These are phyloP conservation scores for Talaromyces amestolkiae DNA, from an alignment of 2,329 filamentous ascomycete species.

Conservation along the genomic window DNA sequence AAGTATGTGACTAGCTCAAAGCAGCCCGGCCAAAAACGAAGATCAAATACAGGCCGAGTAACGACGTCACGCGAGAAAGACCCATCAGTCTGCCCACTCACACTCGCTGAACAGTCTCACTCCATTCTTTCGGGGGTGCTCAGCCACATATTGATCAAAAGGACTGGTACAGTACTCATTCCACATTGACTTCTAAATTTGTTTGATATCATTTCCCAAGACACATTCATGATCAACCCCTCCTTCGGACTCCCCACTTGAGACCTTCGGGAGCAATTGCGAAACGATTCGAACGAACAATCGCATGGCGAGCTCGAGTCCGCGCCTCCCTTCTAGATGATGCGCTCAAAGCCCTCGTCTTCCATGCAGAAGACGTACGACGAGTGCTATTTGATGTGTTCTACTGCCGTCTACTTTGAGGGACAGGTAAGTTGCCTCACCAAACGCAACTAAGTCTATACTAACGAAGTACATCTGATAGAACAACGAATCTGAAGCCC, in stretches of 20 bases:
- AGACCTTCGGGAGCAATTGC: background rate
- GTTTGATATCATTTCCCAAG: too few relatives aligned
- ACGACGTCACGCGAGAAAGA: conserved; percentile 35
- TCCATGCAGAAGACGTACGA: conserved; percentile 96
- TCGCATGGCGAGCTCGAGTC: conserved; percentile 27
- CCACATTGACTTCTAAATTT: too few relatives aligned
- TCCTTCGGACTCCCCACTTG: background rate
- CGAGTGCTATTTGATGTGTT: conserved; percentile 91
- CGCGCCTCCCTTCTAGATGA: conserved; percentile 39
- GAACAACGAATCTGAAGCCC: conserved; percentile 88
- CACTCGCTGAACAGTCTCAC: background rate
- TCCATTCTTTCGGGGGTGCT: background rate
- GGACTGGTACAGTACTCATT: background rate
- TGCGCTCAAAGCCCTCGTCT: conserved; percentile 60
- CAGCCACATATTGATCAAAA: background rate
- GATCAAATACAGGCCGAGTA: conserved; percentile 20
- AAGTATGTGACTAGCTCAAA: conserved; percentile 1
- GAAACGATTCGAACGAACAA: background rate
- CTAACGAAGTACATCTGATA: conserved; percentile 37
- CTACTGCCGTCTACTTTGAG: conserved; percentile 94
- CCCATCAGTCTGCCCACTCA: conserved; percentile 3
- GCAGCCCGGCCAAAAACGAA: background rate
- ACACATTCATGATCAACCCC: conserved; percentile 3
- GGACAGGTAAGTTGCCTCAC: conserved; percentile 65
- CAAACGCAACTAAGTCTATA: background rate